phyloP scores from a whole-genome alignment of 306 rosid species.

The Ziziphus jujuba region DNA sequence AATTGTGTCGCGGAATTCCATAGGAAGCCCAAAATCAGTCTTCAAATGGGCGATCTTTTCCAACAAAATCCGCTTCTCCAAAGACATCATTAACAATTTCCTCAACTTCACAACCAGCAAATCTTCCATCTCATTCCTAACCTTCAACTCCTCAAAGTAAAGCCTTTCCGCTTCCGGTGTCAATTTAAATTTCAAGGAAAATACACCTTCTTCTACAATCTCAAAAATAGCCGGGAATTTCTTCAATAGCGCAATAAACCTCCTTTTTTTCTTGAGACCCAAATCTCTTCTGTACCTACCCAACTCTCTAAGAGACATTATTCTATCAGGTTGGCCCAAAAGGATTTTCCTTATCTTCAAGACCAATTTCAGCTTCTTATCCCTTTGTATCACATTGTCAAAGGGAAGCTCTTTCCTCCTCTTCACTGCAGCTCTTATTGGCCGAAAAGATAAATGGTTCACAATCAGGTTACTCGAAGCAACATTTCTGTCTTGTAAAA shows the following conservation, averaged over 20 bases:
- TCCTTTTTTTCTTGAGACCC: slow-evolving; percentile 59
- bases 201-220: slow-evolving; percentile 73
- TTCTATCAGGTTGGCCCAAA: slow-evolving; percentile 58
- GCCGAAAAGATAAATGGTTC: slow-evolving; percentile 27
- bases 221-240: slow-evolving; percentile 81
- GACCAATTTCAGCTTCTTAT: slow-evolving; percentile 78
- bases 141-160: slow-evolving; percentile 69
- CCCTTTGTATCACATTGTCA: slow-evolving; percentile 82
- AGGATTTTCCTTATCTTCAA: slow-evolving; percentile 71
- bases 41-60: slow-evolving; percentile 76
- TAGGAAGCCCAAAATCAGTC: slow-evolving; percentile 73
- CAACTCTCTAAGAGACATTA: slow-evolving; percentile 70
- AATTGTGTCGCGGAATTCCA: slow-evolving; percentile 77
- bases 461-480: slow-evolving; percentile 22
- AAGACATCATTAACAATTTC: slow-evolving; percentile 83
- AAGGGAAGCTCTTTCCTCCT: slow-evolving; percentile 79
- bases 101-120: slow-evolving; percentile 68
- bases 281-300: slow-evolving; percentile 73
- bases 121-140: slow-evolving; percentile 83
- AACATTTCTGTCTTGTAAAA: slow-evolving; percentile 33
- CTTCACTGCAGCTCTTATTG: slow-evolving; percentile 71
- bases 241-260: slow-evolving; percentile 67
- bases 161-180: slow-evolving; percentile 76
- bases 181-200: slow-evolving; percentile 58
- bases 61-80: slow-evolving; percentile 69